A percentile compares a stretch with the other conserved stretches of the same genome.
Conservation (phyloP, 2,329 filamentous ascomycete genomes). For the Fusarium sp. region DNA sequence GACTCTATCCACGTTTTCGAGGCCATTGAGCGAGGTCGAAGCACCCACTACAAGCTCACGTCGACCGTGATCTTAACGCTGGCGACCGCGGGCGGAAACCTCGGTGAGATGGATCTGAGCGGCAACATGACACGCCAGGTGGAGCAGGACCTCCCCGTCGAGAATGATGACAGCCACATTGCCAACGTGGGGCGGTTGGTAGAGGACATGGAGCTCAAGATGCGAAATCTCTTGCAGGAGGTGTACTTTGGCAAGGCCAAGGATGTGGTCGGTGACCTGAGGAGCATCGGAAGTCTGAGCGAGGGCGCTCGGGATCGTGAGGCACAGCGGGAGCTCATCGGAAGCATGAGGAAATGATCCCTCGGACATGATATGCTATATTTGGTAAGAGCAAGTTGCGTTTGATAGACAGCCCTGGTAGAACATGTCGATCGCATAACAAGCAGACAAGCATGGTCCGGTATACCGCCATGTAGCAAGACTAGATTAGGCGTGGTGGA, state of each 20-base stretch:
- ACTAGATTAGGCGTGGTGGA: constrained; percentile 10
- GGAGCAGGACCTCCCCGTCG: constrained; percentile 87
- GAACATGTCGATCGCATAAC: constrained; percentile 1
- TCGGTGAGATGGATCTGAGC: constrained; percentile 89
- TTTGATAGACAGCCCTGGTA: constrained; percentile 26
- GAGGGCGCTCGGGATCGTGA: constrained; percentile 84
- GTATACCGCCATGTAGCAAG: constrained; percentile 2
- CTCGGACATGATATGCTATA: background rate
- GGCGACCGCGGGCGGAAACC: constrained; percentile 63
- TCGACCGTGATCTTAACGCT: constrained; percentile 95
- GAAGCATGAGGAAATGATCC: constrained; percentile 59
- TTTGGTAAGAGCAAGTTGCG: constrained; percentile 18
- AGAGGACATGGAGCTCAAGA: constrained; percentile 99
- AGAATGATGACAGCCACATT: constrained; percentile 91
- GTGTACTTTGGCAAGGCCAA: constrained; percentile 99
- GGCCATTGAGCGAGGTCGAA: constrained; percentile 88
- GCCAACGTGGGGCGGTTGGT: constrained; percentile 93
- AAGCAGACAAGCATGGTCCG: background rate
- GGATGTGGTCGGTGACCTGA: constrained; percentile 94
- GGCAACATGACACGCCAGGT: constrained; percentile 99
- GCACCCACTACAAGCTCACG: constrained; percentile 96
- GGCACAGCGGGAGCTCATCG: constrained; percentile 87
- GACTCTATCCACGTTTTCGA: constrained; percentile 99
- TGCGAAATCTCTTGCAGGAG: constrained; percentile 97
- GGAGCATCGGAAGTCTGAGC: constrained; percentile 84